These are phyloP conservation scores for Leccinum olivaceopallidum DNA, from an alignment of 768 basidiomycete genomes.

Conservation along the genomic window DNA sequence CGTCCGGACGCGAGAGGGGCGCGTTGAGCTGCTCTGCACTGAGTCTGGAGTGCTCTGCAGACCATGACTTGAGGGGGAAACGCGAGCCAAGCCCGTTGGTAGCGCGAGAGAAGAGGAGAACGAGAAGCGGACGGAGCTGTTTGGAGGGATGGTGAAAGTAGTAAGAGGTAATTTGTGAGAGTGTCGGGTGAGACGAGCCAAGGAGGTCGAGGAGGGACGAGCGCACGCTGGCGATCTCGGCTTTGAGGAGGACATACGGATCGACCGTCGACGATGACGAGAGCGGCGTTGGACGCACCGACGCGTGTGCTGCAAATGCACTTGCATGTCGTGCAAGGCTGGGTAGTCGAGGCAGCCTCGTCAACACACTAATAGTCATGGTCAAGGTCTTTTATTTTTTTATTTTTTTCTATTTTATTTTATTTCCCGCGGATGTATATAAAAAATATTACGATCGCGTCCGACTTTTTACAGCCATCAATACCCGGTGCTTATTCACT, in stretches of 20 bases:
- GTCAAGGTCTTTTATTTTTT: constrained; percentile 25
- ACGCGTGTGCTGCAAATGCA: constrained; percentile 39
- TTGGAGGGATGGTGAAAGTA: constrained; percentile 91
- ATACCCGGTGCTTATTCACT: constrained; percentile 38
- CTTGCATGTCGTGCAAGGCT: constrained; percentile 26
- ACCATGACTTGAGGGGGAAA: constrained; percentile 63
- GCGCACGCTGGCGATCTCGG: constrained; percentile 73
- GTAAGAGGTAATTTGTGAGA: constrained; percentile 86
- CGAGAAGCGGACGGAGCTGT: constrained; percentile 86
- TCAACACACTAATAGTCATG: constrained; percentile 12
- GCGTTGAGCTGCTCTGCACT: constrained; percentile 67
- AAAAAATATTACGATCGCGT: constrained; percentile 8
- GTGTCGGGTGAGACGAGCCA: constrained; percentile 85
- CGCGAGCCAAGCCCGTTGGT: constrained; percentile 83
- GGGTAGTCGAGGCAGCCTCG: constrained; percentile 11
- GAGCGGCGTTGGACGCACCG: constrained; percentile 18
- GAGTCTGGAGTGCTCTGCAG: constrained; percentile 58
- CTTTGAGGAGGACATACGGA: constrained; percentile 67
- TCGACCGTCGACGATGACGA: constrained; percentile 40
- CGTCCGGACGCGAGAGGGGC: constrained; percentile 75
- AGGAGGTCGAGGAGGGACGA: constrained; percentile 74
- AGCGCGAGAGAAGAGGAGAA: constrained; percentile 87
- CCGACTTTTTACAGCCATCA: constrained; percentile 29
- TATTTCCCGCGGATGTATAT: constrained; percentile 25
- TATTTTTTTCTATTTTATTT: constrained; percentile 12